Conservation (phyloP, 2,329 filamentous ascomycete genomes). For the Curvularia verruculosa region DNA sequence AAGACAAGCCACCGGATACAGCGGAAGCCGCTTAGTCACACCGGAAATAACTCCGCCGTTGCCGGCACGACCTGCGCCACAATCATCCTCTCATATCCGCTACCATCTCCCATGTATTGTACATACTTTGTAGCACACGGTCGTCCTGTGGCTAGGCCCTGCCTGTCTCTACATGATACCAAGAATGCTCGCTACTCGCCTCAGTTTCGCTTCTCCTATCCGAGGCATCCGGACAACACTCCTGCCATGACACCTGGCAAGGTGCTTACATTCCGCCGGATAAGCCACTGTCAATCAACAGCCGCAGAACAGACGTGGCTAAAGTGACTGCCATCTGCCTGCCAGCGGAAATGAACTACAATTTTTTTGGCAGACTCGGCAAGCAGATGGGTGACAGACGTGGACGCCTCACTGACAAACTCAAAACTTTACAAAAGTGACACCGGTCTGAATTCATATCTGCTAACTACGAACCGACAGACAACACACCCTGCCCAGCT, state of each 20-base stretch:
- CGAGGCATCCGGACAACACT: not conserved
- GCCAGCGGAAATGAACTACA: not conserved
- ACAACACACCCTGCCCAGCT: not conserved
- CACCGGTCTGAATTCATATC: not conserved
- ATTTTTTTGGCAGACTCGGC: not conserved
- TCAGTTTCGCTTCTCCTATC: not conserved
- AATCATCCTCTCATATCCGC: not conserved
- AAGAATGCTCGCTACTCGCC: not conserved
- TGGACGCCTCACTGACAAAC: not conserved
- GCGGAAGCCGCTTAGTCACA: not conserved
- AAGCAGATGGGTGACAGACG: not conserved
- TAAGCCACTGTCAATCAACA: not conserved
- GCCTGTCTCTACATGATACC: not conserved
- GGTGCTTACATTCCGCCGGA: not conserved
- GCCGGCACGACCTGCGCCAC: not conserved
- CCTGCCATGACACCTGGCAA: too few species aligned
- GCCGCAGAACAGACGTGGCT: not conserved
- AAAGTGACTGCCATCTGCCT: not conserved
- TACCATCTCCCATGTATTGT: not conserved
- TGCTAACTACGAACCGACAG: not conserved
- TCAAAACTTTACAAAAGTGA: not conserved
- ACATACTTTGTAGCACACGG: not conserved
- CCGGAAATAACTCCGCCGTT: not conserved
- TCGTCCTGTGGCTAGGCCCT: not conserved
- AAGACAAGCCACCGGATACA: not conserved